phyloP scores from a whole-genome alignment of 805 yeast species.

The Zygosaccharomyces kombuchaensis region DNA sequence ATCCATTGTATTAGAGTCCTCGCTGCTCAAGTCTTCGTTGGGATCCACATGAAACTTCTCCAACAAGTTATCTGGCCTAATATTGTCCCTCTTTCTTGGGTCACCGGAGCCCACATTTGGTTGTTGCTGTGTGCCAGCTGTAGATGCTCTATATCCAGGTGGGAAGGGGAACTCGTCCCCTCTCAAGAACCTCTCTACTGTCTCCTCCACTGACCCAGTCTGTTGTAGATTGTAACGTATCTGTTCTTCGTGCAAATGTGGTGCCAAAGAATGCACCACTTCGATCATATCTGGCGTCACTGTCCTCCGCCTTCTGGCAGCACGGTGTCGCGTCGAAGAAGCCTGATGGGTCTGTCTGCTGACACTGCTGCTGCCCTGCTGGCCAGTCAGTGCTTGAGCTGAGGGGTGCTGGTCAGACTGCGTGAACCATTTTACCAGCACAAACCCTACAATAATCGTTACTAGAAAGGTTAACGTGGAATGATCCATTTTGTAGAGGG shows the following conservation, averaged over 20 bases:
- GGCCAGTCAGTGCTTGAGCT: slow-evolving; percentile 19
- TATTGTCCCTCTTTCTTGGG: slow-evolving; percentile 31
- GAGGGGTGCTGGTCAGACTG: slow-evolving; percentile 50
- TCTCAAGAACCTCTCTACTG: slow-evolving; percentile 67
- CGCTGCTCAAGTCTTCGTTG: slow-evolving; percentile 19
- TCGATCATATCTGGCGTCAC: slow-evolving; percentile 75
- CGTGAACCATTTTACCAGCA: slow-evolving; percentile 63
- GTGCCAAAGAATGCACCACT: slow-evolving; percentile 79
- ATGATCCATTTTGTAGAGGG: slow-evolving; percentile 43
- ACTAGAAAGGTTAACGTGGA: slow-evolving; percentile 50
- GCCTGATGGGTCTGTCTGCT: slow-evolving; percentile 4
- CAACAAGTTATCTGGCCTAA: slow-evolving; percentile 31
- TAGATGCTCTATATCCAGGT: slow-evolving; percentile 35
- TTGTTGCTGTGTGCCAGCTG: slow-evolving; percentile 4
- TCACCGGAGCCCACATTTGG: slow-evolving; percentile 14
- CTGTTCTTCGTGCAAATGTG: slow-evolving; percentile 61
- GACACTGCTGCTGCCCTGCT: slow-evolving; percentile 2
- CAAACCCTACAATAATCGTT: slow-evolving; percentile 48
- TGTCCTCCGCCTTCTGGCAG: slow-evolving; percentile 37
- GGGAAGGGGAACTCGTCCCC: slow-evolving; percentile 59
- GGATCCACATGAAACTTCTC: slow-evolving; percentile 26
- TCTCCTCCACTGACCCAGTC: slow-evolving; percentile 76
- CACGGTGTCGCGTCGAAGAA: slow-evolving; percentile 8
- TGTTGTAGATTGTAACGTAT: slow-evolving; percentile 68
- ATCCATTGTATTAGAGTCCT: slow-evolving; percentile 18